Base-by-base conservation (phyloP, 805 yeast genomes). In the Saccharomycopsis schoenii region DNA sequence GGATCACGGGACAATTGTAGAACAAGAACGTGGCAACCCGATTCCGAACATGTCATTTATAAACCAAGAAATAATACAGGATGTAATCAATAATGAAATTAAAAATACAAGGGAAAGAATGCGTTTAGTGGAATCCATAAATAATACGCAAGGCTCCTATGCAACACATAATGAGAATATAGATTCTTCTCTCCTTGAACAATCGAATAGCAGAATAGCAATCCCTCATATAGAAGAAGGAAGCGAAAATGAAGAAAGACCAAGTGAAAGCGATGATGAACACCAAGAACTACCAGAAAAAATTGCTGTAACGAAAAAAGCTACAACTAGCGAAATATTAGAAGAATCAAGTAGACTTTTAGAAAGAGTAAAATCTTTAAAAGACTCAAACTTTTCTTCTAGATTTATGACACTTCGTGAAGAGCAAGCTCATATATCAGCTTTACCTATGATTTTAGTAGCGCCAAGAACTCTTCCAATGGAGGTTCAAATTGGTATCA, bases 401-500 rank as follows among this genome's bases (percentile, higher is more conserved):
- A 47, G 11, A 47, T 47, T 47, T 47, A 47, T 47, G 52, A 21
- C 52, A 10, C 52, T 47, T 47, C 52, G 52, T 47, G 52, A 47
- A 47, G 52, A 47, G 15, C 43, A 69, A 66, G 83, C 84, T 0
- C 87, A 84, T 67, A 69, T 84, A 50, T 81, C 85, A 0, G 84
- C 87, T 1, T 72, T 85, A 43, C 88, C 89, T 1, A 70, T 85
- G 58, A 78, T 83, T 2, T 69, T 84, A 4, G 76, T 81, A 1
- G 84, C 88, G 1, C 83, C 86, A 11, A 80, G 77, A 51, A 74
- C 78, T 64, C 71, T 83, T 29, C 83, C 86, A 0, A 79, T 83
- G 24, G 79, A 88, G 67, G 79, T 84, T 19, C 90, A 86, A 68
- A 74, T 87, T 50, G 74, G 85, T 36, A 75, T 87, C 60, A 84